A percentile compares a stretch with the other conserved stretches of the same genome.
phyloP scores from a whole-genome alignment of 345 rosid species.

The Citrus sp. region DNA sequence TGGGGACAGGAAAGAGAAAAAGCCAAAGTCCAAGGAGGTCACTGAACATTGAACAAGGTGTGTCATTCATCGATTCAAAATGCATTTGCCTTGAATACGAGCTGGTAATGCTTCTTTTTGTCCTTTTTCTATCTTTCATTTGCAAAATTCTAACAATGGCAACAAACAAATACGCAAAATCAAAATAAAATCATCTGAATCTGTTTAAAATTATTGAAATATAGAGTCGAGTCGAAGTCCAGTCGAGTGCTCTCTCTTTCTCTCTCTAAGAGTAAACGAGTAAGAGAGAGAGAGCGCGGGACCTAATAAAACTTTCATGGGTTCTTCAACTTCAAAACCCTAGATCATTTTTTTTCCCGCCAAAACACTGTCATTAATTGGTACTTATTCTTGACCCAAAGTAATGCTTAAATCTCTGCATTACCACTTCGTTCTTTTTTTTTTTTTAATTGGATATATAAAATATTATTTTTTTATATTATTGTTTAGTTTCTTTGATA shows the following conservation, averaged over 20 bases:
- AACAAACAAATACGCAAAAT: background rate
- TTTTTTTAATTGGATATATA: background rate
- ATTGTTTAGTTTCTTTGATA: background rate
- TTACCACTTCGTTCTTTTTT: background rate
- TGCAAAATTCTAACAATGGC: background rate
- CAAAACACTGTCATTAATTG: constrained; percentile 10
- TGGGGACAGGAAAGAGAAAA: constrained; percentile 15
- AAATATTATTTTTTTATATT: too few species aligned
- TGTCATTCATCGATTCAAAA: constrained; percentile 11
- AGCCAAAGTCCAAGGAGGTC: constrained; percentile 18
- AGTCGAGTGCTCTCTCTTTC: constrained; percentile 9
- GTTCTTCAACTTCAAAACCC: constrained; percentile 25
- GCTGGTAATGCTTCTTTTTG: constrained; percentile 24
- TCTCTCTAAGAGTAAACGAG: background rate
- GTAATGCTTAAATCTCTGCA: background rate
- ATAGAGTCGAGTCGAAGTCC: background rate
- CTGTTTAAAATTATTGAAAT: constrained; percentile 27
- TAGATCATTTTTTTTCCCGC: constrained; percentile 36
- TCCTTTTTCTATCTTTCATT: background rate
- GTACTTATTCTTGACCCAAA: background rate
- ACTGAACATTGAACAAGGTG: background rate
- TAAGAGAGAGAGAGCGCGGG: constrained; percentile 11
- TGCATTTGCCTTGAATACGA: background rate
- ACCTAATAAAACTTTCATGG: background rate
- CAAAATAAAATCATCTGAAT: constrained; percentile 13